phyloP scores from a whole-genome alignment of 192 early-diverging fungal species.

The Tieghemiomyces parasiticus region DNA sequence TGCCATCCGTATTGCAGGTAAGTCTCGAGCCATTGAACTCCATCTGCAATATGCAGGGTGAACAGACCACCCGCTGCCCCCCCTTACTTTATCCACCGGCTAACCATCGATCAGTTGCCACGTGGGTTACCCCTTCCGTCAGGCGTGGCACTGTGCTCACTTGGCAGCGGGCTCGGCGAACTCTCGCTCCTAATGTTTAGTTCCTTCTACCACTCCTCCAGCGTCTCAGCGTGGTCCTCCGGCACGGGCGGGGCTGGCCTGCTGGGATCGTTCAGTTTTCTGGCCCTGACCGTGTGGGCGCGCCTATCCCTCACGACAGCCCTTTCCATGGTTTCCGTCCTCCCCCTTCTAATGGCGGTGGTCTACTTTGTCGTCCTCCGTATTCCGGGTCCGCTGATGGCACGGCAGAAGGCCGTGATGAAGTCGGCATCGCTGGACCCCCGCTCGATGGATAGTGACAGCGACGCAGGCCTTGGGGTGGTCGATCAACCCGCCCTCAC shows the following conservation, averaged over 20 bases:
- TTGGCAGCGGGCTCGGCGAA: constrained; percentile 26
- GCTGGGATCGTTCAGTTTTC: constrained; percentile 20
- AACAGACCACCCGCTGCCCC: too few relatives aligned
- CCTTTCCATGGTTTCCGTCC: constrained; percentile 18
- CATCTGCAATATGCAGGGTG: too few relatives aligned
- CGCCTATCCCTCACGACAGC: constrained; percentile 16
- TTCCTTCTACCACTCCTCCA: constrained; percentile 20
- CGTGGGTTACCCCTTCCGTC: too few relatives aligned
- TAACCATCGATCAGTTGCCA: too few relatives aligned
- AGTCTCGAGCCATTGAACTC: neutral
- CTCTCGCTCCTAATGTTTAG: constrained; percentile 28
- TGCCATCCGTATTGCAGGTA: constrained; percentile 1
- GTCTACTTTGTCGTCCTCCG: constrained; percentile 21
- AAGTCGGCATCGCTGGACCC: neutral
- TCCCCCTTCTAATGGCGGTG: constrained; percentile 18
- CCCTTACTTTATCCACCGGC: too few relatives aligned
- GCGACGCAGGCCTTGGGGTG: constrained; percentile 1
- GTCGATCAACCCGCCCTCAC: too few relatives aligned
- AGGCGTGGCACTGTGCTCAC: constrained; percentile 24
- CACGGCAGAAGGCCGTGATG: constrained; percentile 7
- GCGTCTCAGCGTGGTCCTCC: constrained; percentile 26
- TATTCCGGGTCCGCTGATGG: constrained; percentile 1
- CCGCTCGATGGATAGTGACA: neutral
- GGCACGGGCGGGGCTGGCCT: constrained; percentile 28
- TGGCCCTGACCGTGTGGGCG: constrained; percentile 23